Base-by-base conservation (phyloP, 1,139 yeast species). In the Williopsis jadinii region DNA sequence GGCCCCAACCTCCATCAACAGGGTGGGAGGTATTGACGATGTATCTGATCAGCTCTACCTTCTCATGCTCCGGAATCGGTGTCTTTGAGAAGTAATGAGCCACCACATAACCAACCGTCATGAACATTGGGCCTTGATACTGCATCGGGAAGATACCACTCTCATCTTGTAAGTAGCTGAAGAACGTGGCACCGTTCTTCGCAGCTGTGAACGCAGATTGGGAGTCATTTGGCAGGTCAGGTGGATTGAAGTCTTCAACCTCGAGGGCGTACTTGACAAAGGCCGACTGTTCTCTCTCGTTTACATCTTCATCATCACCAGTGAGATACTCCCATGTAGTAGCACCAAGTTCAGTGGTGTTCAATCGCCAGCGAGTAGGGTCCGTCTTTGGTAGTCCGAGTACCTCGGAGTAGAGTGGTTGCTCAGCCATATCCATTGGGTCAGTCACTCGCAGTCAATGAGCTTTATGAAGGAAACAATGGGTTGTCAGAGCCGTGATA, bases 1-100 rank as follows among this genome's bases (percentile, higher is more conserved):
- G 70, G 0, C 97, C 98, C 98, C 99, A 94, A 1, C 98, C 99
- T n/a, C 99, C 99, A 62, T 94, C 99, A 0, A 88, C 95, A 0
- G 97, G 97, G 59, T 92, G 96, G 0, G 97, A 82, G 1, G 86
- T 75, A 58, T 94, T 94, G 14, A 87, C 87, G 19, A 92, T 65
- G 57, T 88, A 92, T 42, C 97, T 71, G 32, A 84, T 77, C 60
- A 94, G 66, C 60, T 94, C 98, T 10, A 67, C 62, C 48, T 70
- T 67, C 51, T 74, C 77, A 28, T 78, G 81, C 34, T 78, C 79
- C 0, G 92, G 82, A 30, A 92, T 84, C 15, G 75, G 77, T 0
- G 77, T 71, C 33, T 77, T 74, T 15, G 92, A 73, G 59, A 79
- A 80, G 59, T 88, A 86, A 54, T 77, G 73, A 3, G 88, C 79